Conservation (phyloP, 805 yeast genomes). For the Schwanniomyces polymorphus region DNA sequence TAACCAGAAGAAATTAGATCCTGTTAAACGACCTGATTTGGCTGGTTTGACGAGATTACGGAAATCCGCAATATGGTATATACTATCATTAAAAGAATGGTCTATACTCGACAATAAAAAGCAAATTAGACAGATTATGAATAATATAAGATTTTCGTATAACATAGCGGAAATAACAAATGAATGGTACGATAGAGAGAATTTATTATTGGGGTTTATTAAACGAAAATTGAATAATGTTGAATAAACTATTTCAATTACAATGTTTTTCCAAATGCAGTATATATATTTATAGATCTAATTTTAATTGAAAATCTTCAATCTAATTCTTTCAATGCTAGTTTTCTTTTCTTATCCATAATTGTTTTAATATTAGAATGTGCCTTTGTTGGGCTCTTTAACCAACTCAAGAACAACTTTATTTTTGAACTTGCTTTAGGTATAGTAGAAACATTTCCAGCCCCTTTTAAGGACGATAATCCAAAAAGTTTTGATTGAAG, state of each 20-base stretch:
- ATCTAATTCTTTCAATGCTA: conserved; percentile 42
- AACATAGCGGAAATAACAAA: conserved; percentile 13
- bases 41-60: conserved; percentile 63
- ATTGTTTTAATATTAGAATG: conserved; percentile 18
- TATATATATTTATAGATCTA: conserved; percentile 17
- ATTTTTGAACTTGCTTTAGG: conserved; percentile 26
- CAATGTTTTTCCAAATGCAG: not conserved
- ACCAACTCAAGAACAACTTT: conserved; percentile 24
- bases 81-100: conserved; percentile 77
- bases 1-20: conserved; percentile 34
- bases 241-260: not conserved
- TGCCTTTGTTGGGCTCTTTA: conserved; percentile 2
- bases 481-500: conserved; percentile 38
- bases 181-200: conserved; percentile 35
- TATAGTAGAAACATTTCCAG: conserved; percentile 31
- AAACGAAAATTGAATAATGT: conserved; percentile 8
- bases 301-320: conserved; percentile 12
- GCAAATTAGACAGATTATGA: conserved; percentile 25
- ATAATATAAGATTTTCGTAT: conserved; percentile 25
- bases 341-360: conserved; percentile 42
- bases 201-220: conserved; percentile 24
- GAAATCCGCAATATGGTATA: conserved; percentile 74
- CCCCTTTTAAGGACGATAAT: conserved; percentile 42
- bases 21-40: conserved; percentile 36
- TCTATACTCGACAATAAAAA: conserved; percentile 21